These are phyloP conservation scores for Tulasnella sp. DNA, from an alignment of 768 basidiomycete species.

Conservation along the genomic window DNA sequence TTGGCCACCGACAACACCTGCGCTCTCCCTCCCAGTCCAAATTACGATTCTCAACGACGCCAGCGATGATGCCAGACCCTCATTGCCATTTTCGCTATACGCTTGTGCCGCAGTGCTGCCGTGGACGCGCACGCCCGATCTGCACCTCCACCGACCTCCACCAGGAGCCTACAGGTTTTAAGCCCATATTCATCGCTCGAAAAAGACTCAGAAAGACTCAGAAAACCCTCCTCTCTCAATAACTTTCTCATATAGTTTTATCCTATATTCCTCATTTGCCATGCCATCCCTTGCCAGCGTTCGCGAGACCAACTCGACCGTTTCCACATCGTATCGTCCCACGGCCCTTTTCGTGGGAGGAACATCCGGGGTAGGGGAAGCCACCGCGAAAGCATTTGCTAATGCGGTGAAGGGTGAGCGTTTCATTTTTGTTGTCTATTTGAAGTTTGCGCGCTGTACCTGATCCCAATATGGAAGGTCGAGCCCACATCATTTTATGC, in stretches of 20 bases:
- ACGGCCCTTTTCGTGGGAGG: conserved; percentile 22
- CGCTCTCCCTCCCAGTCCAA: background rate
- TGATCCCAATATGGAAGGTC: conserved; percentile 4
- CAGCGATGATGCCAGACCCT: background rate
- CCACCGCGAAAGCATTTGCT: conserved; percentile 8
- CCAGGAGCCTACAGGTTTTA: background rate
- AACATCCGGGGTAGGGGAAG: conserved; percentile 20
- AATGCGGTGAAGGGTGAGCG: conserved; percentile 8
- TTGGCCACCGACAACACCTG: background rate
- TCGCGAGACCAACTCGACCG: background rate
- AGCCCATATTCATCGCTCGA: background rate
- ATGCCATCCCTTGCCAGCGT: background rate
- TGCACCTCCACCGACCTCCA: background rate
- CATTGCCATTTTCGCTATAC: background rate
- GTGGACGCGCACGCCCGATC: background rate
- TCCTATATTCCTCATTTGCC: background rate
- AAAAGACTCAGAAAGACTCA: background rate
- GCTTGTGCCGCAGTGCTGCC: background rate
- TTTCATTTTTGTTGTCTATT: background rate
- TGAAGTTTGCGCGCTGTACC: background rate
- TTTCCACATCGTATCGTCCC: conserved; percentile 13
- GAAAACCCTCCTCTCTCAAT: background rate
- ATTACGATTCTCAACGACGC: background rate
- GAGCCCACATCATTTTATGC: conserved; percentile 24
- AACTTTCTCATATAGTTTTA: too few relatives aligned